Conservation (phyloP, 345 rosid genomes). For the Eutrema japonicum region DNA sequence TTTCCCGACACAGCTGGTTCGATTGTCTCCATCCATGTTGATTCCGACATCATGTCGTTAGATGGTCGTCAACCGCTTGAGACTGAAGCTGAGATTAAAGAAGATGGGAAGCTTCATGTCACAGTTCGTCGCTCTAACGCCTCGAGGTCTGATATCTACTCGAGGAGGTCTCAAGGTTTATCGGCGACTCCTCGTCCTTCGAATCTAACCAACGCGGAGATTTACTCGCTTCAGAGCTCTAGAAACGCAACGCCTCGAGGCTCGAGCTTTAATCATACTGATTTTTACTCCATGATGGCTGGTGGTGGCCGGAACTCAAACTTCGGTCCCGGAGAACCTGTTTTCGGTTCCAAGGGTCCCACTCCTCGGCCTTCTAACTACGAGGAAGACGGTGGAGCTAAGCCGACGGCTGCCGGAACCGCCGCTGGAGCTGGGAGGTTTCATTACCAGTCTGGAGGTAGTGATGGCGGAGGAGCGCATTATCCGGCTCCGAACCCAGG, state of each 20-base stretch:
- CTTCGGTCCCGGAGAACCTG: slow-evolving; percentile 72
- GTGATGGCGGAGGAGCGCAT: slow-evolving; percentile 60
- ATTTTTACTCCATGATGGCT: slow-evolving; percentile 52
- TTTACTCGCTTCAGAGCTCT: slow-evolving; percentile 54
- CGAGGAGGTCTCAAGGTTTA: slow-evolving; percentile 50
- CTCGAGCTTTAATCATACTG: slow-evolving; percentile 58
- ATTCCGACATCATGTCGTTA: slow-evolving; percentile 59
- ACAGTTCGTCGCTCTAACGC: slow-evolving; percentile 52
- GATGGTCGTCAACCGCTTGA: slow-evolving; percentile 52
- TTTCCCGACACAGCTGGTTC: slow-evolving; percentile 60
- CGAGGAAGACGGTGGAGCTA: slow-evolving; percentile 68
- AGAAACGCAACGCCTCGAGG: slow-evolving; percentile 55
- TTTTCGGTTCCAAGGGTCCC: slow-evolving; percentile 71
- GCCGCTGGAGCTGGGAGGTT: slow-evolving; percentile 50
- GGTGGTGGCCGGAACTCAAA: slow-evolving; percentile 66
- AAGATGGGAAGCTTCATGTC: slow-evolving; percentile 59
- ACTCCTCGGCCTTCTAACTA: slow-evolving; percentile 84
- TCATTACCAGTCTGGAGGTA: slow-evolving; percentile 49
- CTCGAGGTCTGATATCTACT: slow-evolving; percentile 50
- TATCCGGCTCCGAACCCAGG: slow-evolving; percentile 97
- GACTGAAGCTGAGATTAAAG: slow-evolving; percentile 59
- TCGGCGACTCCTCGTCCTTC: slow-evolving; percentile 54
- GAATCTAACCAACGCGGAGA: slow-evolving; percentile 57
- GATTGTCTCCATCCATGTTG: slow-evolving; percentile 56
- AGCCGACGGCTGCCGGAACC: slow-evolving; percentile 19